Conservation (phyloP, 163 green algal genomes). For the Coccomyxa subellipsoidea region DNA sequence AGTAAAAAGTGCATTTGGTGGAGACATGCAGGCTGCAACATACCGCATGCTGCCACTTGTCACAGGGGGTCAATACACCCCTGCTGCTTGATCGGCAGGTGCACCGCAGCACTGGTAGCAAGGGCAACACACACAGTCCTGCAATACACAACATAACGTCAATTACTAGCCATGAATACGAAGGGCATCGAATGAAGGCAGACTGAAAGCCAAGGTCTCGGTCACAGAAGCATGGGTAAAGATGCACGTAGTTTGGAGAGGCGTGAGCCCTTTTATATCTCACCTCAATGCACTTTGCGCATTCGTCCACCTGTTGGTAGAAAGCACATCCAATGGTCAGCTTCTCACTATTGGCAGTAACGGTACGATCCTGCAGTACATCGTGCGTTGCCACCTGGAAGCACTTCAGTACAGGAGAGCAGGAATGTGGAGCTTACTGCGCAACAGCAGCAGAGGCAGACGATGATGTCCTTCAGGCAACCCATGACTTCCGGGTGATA, state of each 20-base stretch:
- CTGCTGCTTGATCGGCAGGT: not conserved
- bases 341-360: no score
- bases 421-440: no score
- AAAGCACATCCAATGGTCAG: not conserved
- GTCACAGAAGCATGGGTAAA: not conserved
- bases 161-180: not conserved
- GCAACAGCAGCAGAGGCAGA: constrained; percentile 5
- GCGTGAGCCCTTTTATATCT: no score
- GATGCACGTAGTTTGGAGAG: no score
- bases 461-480: not conserved
- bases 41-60: not conserved
- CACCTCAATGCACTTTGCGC: not conserved
- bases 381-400: no score
- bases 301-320: not conserved
- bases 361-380: no score
- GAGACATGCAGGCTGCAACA: not conserved
- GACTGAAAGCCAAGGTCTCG: not conserved
- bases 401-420: no score
- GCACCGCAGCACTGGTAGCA: constrained; percentile 2
- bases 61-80: not conserved
- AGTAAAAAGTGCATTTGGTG: not conserved
- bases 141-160: no score
- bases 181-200: not conserved
- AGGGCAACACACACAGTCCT: constrained; percentile 3
- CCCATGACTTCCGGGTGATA: not conserved